Conservation (phyloP, 495 filamentous ascomycete genomes). For the Wilcoxina mikolae region DNA sequence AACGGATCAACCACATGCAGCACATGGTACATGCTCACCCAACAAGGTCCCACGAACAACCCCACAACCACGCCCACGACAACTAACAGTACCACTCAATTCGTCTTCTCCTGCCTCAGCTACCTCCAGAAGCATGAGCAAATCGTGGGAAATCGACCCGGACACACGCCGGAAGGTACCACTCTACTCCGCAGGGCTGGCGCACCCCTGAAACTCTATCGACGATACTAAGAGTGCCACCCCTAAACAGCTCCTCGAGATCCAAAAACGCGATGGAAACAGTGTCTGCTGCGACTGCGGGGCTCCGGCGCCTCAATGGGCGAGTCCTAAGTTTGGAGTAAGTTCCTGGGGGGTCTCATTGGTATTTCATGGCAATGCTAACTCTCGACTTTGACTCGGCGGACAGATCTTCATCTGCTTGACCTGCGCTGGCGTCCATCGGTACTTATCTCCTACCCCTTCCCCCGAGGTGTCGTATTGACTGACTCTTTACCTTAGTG, state of each 20-base stretch:
- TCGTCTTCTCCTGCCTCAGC: no score
- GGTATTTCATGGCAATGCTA: neutral
- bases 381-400: neutral
- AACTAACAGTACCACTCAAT: no score
- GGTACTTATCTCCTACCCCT: constrained; percentile 28
- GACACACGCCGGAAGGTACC: constrained; percentile 9
- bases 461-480: neutral
- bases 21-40: no score
- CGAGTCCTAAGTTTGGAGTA: constrained; percentile 48
- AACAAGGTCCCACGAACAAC: no score
- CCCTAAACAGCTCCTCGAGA: constrained; percentile 53
- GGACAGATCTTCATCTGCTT: constrained; percentile 79
- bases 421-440: constrained; percentile 85
- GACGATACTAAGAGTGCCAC: neutral
- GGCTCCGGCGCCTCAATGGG: constrained; percentile 93
- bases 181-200: neutral
- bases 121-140: neutral
- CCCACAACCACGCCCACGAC: no score
- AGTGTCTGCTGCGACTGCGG: constrained; percentile 83
- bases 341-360: no score
- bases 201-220: neutral
- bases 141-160: constrained; percentile 8
- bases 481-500: constrained; percentile 24
- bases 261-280: constrained; percentile 77
- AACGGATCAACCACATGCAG: no score